A percentile compares a stretch with the other conserved stretches of the same genome.
These are phyloP conservation scores for Metarhizium guizhouense DNA, from an alignment of 2,329 filamentous ascomycete species.

Conservation along the genomic window DNA sequence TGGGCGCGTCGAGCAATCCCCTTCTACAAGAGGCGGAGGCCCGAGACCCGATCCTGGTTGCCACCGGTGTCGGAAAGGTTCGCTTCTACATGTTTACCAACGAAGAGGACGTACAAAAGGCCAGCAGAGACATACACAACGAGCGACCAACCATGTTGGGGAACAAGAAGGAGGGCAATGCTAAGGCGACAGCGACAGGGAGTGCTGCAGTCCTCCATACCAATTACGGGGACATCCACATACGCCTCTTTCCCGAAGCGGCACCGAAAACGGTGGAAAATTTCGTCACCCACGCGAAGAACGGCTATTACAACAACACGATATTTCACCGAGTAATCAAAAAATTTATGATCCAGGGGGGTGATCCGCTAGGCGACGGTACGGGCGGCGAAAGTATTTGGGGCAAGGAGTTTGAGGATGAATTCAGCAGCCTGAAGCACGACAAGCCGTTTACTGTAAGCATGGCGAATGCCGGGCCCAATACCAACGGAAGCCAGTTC, in stretches of 20 bases:
- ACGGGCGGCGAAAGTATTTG: conserved; percentile 83
- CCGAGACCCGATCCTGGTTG: conserved; percentile 79
- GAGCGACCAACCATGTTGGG: conserved; percentile 71
- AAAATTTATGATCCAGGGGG: conserved; percentile 99
- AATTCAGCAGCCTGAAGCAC: conserved; percentile 84
- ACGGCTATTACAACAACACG: conserved; percentile 93
- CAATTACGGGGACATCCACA: conserved; percentile 84
- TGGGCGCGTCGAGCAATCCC: conserved; percentile 93
- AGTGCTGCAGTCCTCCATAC: conserved; percentile 83
- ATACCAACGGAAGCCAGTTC: conserved; percentile 94
- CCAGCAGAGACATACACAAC: conserved; percentile 84
- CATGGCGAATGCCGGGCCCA: conserved; percentile 95
- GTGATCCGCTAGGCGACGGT: conserved; percentile 87
- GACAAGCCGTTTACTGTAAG: conserved; percentile 94
- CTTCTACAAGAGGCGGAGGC: conserved; percentile 85
- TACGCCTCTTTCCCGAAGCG: conserved; percentile 85
- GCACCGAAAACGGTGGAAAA: conserved; percentile 96
- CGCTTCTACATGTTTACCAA: conserved; percentile 99
- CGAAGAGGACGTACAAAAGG: conserved; percentile 73
- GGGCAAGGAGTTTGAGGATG: conserved; percentile 91
- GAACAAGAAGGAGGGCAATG: conserved; percentile 41
- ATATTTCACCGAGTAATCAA: conserved; percentile 96
- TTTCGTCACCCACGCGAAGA: conserved; percentile 83
- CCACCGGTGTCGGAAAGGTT: conserved; percentile 75
- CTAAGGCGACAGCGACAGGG: conserved; percentile 61